phyloP scores from a whole-genome alignment of 352 stramenopile species.

The Phytophthora lateralis region DNA sequence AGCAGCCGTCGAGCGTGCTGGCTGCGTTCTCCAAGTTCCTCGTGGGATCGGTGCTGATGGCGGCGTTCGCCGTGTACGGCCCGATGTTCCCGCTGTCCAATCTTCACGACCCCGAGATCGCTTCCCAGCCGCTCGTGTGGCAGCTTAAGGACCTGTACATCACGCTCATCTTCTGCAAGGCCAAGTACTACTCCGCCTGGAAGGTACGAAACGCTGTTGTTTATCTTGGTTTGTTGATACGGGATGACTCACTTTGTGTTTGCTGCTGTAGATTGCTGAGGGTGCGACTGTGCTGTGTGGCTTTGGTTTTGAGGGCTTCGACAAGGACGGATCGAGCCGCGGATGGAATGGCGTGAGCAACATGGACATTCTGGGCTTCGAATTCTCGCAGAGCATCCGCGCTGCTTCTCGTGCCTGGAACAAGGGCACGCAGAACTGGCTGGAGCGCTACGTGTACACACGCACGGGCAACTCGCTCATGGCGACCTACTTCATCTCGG shows the following conservation, averaged over 20 bases:
- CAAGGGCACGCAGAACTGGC: slow-evolving; percentile 96
- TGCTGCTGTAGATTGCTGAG: slow-evolving; percentile 54
- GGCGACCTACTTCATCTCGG: slow-evolving; percentile 94
- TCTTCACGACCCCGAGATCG: slow-evolving; percentile 50
- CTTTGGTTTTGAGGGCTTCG: slow-evolving; percentile 95
- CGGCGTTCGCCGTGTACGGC: slow-evolving; percentile 51
- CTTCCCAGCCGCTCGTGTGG: slow-evolving; percentile 53
- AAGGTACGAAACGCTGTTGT: slow-evolving; percentile 62
- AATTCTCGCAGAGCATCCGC: slow-evolving; percentile 92
- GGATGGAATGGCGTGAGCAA: slow-evolving; percentile 96
- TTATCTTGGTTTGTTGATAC: slow-evolving; percentile 5
- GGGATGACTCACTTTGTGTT: slow-evolving; percentile 44
- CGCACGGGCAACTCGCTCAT: slow-evolving; percentile 93
- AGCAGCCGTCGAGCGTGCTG: slow-evolving; percentile 63
- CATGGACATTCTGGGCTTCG: slow-evolving; percentile 96
- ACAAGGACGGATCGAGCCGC: slow-evolving; percentile 81
- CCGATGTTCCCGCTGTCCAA: slow-evolving; percentile 59
- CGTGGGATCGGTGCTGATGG: slow-evolving; percentile 72
- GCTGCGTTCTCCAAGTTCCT: slow-evolving; percentile 82
- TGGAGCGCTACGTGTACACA: slow-evolving; percentile 98
- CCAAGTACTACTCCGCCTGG: slow-evolving; percentile 98
- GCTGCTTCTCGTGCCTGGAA: slow-evolving; percentile 94
- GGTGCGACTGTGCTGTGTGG: slow-evolving; percentile 83
- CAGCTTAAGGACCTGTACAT: slow-evolving; percentile 89
- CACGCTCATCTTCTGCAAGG: slow-evolving; percentile 88